These are phyloP conservation scores for Talaromyces sp. DNA, from an alignment of 2,329 filamentous ascomycete species.

Conservation along the genomic window DNA sequence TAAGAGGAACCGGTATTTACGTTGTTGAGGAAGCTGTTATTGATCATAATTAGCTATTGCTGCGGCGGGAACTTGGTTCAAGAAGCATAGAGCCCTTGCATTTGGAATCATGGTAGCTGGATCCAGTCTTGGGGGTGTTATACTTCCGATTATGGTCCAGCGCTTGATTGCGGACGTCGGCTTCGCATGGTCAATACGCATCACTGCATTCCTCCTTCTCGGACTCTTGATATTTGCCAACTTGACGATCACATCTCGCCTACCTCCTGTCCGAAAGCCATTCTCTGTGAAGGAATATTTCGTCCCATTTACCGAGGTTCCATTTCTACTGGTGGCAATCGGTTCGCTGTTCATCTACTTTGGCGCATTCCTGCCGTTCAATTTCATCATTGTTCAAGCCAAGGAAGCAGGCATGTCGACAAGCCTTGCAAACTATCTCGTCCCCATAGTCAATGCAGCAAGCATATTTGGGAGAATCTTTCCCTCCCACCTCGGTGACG, in stretches of 20 bases:
- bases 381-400: conserved; percentile 46
- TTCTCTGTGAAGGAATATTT: conserved; percentile 16
- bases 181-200: conserved; percentile 55
- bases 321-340: conserved; percentile 20
- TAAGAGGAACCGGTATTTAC: background rate
- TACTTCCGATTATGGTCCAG: conserved; percentile 59
- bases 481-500: conserved; percentile 51
- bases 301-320: conserved; percentile 18
- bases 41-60: background rate
- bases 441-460: conserved; percentile 50
- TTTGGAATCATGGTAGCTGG: conserved; percentile 52
- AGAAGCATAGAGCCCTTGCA: conserved; percentile 47
- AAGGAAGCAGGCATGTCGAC: conserved; percentile 44
- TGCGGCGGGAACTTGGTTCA: conserved; percentile 42
- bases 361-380: conserved; percentile 57
- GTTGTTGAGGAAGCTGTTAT: background rate
- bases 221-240: conserved; percentile 50
- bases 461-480: conserved; percentile 53
- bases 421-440: conserved; percentile 47
- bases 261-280: conserved; percentile 21
- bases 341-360: conserved; percentile 54
- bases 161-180: conserved; percentile 50
- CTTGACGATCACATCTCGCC: conserved; percentile 47
- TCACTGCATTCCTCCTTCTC: conserved; percentile 57
- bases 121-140: conserved; percentile 53